Conservation (phyloP, 73 alveolate species). For the Tetrahymena borealis region DNA sequence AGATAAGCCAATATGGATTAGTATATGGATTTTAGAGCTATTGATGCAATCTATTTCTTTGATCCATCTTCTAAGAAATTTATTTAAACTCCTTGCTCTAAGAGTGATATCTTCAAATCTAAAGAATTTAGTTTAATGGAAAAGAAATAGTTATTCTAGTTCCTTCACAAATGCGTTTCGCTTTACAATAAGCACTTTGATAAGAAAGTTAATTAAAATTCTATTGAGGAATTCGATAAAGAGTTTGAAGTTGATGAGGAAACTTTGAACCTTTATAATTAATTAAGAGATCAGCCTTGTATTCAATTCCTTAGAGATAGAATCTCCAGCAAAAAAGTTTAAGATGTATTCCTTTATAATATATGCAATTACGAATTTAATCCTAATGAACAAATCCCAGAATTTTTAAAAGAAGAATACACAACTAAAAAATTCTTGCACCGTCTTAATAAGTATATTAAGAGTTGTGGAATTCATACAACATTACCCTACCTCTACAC, state of each 20-base stretch:
- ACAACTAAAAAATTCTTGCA: constrained; percentile 5
- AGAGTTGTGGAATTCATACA: constrained; percentile 16
- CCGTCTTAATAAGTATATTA: constrained; percentile 3
- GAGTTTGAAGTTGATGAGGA: constrained; percentile 14
- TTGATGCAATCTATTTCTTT: constrained; percentile 3
- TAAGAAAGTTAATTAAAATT: constrained; percentile 6
- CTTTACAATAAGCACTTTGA: constrained; percentile 4
- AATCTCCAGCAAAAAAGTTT: constrained; percentile 4
- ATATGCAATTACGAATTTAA: constrained; percentile 10
- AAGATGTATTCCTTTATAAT: constrained; percentile 8
- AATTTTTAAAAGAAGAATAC: background rate
- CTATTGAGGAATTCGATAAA: constrained; percentile 25
- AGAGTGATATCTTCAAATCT: constrained; percentile 15
- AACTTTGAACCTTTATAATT: background rate
- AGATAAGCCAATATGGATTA: constrained; percentile 26
- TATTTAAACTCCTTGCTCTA: constrained; percentile 21
- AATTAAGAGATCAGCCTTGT: background rate
- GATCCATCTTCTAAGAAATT: constrained; percentile 2
- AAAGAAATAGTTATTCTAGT: constrained; percentile 4
- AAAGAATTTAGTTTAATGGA: background rate
- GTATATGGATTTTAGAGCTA: constrained; percentile 31
- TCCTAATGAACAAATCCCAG: background rate
- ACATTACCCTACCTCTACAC: constrained; percentile 11
- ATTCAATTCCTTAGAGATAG: background rate
- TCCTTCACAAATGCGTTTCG: constrained; percentile 5